These are phyloP conservation scores for Penicillium odoratum DNA, from an alignment of 495 filamentous ascomycete genomes.

Conservation along the genomic window DNA sequence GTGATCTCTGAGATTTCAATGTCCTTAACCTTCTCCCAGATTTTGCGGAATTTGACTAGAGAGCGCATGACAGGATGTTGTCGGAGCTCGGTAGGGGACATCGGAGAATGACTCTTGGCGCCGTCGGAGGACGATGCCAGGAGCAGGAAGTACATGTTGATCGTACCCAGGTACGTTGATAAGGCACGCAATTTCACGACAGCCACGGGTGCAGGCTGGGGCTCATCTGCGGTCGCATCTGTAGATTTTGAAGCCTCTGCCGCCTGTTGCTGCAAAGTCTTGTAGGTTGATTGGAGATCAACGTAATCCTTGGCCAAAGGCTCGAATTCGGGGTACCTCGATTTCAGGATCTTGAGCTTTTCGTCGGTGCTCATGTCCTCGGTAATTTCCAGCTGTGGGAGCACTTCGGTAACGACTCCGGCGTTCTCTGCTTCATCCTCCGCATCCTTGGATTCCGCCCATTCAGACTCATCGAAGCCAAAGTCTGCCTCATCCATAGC, in stretches of 20 bases:
- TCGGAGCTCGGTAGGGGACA: conserved; percentile 70
- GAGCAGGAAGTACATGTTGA: conserved; percentile 93
- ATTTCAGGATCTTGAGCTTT: conserved; percentile 69
- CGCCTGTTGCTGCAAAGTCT: conserved; percentile 55
- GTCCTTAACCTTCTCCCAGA: conserved; percentile 77
- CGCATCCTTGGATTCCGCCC: conserved; percentile 55
- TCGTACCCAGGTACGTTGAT: conserved; percentile 77
- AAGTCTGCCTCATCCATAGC: conserved; percentile 89
- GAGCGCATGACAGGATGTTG: conserved; percentile 88
- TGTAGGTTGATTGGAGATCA: conserved; percentile 64
- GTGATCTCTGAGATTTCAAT: conserved; percentile 24
- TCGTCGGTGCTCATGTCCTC: conserved; percentile 77
- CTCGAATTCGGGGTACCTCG: conserved; percentile 89
- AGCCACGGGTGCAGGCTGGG: conserved; percentile 44
- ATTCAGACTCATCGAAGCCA: conserved; percentile 85
- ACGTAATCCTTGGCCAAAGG: conserved; percentile 78
- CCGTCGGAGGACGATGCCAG: conserved; percentile 67
- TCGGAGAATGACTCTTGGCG: conserved; percentile 45
- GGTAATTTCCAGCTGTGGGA: conserved; percentile 79
- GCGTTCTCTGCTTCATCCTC: conserved; percentile 40
- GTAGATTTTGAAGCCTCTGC: conserved; percentile 47
- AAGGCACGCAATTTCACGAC: conserved; percentile 73
- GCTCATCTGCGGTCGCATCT: conserved; percentile 30
- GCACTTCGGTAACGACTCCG: conserved; percentile 71
- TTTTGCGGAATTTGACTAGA: conserved; percentile 72